phyloP scores from a whole-genome alignment of 2,329 filamentous ascomycete species.

The Botrytis pseudocinerea region DNA sequence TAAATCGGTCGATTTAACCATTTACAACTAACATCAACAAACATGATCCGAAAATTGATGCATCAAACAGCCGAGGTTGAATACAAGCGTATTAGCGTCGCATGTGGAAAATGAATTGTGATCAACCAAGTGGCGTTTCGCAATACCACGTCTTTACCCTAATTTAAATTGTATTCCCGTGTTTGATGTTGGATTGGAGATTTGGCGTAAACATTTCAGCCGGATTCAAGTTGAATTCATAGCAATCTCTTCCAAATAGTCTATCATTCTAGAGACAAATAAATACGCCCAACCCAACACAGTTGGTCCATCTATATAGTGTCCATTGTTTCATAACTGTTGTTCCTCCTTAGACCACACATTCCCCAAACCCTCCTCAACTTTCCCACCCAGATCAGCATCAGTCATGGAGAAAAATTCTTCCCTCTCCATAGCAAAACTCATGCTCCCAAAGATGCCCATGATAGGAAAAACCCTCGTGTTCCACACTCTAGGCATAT shows the following conservation, averaged over 20 bases:
- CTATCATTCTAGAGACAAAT: neutral
- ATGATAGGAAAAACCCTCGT: slow-evolving; percentile 61
- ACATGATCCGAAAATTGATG: neutral
- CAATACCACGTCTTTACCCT: neutral
- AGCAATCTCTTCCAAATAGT: neutral
- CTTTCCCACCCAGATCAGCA: slow-evolving; percentile 38
- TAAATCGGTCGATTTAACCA: neutral
- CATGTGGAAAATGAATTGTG: neutral
- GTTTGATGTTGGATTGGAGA: neutral
- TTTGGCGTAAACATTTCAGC: neutral
- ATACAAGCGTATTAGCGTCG: neutral
- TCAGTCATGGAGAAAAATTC: slow-evolving; percentile 40
- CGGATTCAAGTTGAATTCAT: neutral
- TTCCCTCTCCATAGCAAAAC: slow-evolving; percentile 33
- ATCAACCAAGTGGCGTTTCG: neutral
- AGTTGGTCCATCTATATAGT: neutral
- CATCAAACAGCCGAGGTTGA: neutral
- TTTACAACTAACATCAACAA: neutral
- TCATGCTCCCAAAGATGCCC: slow-evolving; percentile 56
- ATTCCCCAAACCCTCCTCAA: neutral
- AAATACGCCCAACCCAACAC: neutral
- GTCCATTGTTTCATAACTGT: neutral
- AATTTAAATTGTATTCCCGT: neutral
- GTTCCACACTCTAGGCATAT: slow-evolving; percentile 65
- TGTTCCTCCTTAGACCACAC: neutral